phyloP scores from a whole-genome alignment of 495 filamentous ascomycete genomes.

The Aspergillus sclerotiicarbonarius region DNA sequence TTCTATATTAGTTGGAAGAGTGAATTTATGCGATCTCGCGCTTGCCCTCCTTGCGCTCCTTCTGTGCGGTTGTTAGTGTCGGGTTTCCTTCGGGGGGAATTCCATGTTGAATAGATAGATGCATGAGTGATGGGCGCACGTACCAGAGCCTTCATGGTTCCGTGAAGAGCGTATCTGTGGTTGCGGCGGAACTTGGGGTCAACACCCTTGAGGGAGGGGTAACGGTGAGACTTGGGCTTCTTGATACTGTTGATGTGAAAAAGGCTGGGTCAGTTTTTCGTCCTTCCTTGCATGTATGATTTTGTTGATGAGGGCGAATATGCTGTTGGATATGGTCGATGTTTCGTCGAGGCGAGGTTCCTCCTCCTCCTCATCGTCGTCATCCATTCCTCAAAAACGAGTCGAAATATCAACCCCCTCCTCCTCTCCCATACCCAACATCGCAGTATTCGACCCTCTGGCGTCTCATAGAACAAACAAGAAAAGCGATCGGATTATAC shows the following conservation, averaged over 20 bases:
- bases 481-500: slow-evolving; percentile 26
- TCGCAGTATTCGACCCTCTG: slow-evolving; percentile 7
- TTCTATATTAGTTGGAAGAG: slow-evolving; percentile 23
- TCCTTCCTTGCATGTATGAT: slow-evolving; percentile 2
- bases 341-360: not conserved
- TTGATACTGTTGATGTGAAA: slow-evolving; percentile 73
- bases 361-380: too few relatives aligned
- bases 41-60: slow-evolving; percentile 97
- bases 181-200: slow-evolving; percentile 99
- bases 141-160: slow-evolving; percentile 97
- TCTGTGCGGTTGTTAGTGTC: slow-evolving; percentile 64
- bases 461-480: not conserved
- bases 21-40: slow-evolving; percentile 75
- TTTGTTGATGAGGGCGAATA: slow-evolving; percentile 1
- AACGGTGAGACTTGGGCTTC: slow-evolving; percentile 98
- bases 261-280: slow-evolving; percentile 29
- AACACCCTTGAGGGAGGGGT: slow-evolving; percentile 97
- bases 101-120: not conserved
- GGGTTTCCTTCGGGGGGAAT: not conserved
- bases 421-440: slow-evolving; percentile 9
- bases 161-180: slow-evolving; percentile 98
- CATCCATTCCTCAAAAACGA: too few relatives aligned
- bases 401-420: too few relatives aligned
- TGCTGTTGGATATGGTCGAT: slow-evolving; percentile 6
- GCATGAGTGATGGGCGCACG: slow-evolving; percentile 42